A percentile compares a stretch with the other conserved stretches of the same genome.
Conservation (phyloP, 2,329 filamentous ascomycete genomes). For the Ophiosphaerella herpotricha region DNA sequence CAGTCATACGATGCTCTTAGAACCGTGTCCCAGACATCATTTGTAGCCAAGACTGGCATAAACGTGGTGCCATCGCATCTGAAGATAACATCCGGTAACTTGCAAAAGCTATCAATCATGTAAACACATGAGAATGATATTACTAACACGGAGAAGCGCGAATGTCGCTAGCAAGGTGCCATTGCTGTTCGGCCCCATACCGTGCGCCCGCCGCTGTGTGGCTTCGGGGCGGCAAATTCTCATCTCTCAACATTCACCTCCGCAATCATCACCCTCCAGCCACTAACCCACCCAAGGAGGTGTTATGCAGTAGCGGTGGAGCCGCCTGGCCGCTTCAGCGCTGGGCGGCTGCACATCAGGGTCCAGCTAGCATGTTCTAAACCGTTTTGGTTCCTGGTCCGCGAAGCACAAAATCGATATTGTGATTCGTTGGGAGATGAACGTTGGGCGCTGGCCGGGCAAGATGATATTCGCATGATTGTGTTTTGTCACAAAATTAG, state of each 20-base stretch:
- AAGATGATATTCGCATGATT: background rate
- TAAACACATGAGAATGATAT: too few relatives aligned
- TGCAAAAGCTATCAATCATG: too few relatives aligned
- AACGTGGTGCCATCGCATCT: background rate
- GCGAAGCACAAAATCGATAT: background rate
- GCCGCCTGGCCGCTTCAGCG: background rate
- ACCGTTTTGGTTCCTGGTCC: background rate
- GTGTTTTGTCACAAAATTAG: slow-evolving; percentile 6
- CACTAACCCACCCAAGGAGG: background rate
- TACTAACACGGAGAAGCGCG: too few relatives aligned
- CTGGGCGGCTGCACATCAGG: background rate
- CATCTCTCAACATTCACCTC: slow-evolving; percentile 1
- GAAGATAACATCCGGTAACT: too few relatives aligned
- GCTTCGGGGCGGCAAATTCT: slow-evolving; percentile 7
- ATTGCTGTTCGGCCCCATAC: too few relatives aligned
- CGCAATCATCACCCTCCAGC: background rate
- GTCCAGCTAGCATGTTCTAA: background rate
- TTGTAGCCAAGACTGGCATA: background rate
- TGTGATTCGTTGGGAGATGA: slow-evolving; percentile 13
- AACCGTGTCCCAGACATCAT: slow-evolving; percentile 4
- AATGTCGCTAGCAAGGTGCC: too few relatives aligned
- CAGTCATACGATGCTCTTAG: slow-evolving; percentile 16
- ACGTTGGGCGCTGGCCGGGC: slow-evolving; percentile 3
- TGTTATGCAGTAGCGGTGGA: slow-evolving; percentile 4
- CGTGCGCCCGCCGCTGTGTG: background rate